Percentiles rank a stretch among this genome's conserved stretches.
Evolutionary conservation across 805 yeast genomes (phyloP).

Genomic region (Starmerella apis): DNA sequence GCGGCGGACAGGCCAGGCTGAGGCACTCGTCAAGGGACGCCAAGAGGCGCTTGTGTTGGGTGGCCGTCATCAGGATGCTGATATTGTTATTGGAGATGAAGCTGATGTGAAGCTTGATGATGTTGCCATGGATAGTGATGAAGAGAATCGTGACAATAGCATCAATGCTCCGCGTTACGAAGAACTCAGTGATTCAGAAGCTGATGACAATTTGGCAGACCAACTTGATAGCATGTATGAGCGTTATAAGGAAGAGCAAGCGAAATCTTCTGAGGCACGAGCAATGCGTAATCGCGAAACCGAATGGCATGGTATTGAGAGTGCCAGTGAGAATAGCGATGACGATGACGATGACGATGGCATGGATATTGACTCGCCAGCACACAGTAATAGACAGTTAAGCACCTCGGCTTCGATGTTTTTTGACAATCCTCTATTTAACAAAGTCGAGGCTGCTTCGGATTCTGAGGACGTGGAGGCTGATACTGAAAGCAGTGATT

Average conservation of each 20-base stretch:
- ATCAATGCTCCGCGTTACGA: constrained; percentile 20
- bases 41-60: constrained; percentile 32
- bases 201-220: constrained; percentile 52
- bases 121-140: constrained; percentile 28
- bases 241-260: constrained; percentile 43
- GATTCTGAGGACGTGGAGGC: constrained; percentile 25
- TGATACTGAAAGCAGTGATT: constrained; percentile 21
- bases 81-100: constrained; percentile 26
- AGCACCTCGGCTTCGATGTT: constrained; percentile 31
- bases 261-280: constrained; percentile 40
- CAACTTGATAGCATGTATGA: constrained; percentile 76
- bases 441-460: constrained; percentile 24
- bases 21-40: constrained; percentile 66
- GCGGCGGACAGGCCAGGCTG: constrained; percentile 72
- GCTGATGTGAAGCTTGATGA: constrained; percentile 34
- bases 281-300: constrained; percentile 46
- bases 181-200: constrained; percentile 31
- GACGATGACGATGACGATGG: constrained; percentile 21
- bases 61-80: constrained; percentile 10
- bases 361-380: constrained; percentile 20
- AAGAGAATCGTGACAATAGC: constrained; percentile 32
- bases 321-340: constrained; percentile 29
- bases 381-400: constrained; percentile 12
- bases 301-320: constrained; percentile 30
- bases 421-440: constrained; percentile 33